phyloP scores from a whole-genome alignment of 2,329 filamentous ascomycete species.

The Scytalidium lignicola region DNA sequence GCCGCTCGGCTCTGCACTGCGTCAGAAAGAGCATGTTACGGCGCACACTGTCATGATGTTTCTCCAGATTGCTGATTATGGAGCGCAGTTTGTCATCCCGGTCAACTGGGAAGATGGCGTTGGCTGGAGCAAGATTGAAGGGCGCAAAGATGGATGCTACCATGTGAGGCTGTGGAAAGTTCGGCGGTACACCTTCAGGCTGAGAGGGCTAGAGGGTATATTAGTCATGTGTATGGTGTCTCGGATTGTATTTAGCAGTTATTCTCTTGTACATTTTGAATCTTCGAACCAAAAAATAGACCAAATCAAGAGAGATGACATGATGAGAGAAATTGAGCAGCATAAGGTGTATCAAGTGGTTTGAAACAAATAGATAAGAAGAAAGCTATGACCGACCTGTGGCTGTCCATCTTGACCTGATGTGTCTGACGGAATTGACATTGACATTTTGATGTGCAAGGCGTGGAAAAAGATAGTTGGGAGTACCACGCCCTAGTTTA shows the following conservation, averaged over 20 bases:
- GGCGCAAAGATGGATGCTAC: slow-evolving; percentile 20
- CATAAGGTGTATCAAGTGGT: too few species aligned
- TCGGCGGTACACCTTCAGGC: not conserved
- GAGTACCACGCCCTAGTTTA: too few species aligned
- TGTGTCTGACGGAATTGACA: not conserved
- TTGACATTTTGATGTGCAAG: not conserved
- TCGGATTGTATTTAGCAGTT: too few species aligned
- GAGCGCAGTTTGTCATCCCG: slow-evolving; percentile 10
- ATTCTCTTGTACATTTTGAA: too few species aligned
- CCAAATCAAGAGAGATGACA: too few species aligned
- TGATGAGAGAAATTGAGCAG: too few species aligned
- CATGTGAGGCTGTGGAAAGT: not conserved
- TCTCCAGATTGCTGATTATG: slow-evolving; percentile 15
- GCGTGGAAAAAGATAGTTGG: too few species aligned
- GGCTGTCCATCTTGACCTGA: not conserved
- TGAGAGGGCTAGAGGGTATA: not conserved
- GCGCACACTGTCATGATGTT: slow-evolving; percentile 19
- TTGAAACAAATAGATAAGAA: not conserved
- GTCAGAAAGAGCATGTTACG: slow-evolving; percentile 15
- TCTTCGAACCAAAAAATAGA: too few species aligned
- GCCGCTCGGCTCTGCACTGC: slow-evolving; percentile 6
- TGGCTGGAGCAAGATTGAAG: slow-evolving; percentile 13
- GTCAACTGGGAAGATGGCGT: slow-evolving; percentile 1
- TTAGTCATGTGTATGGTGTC: not conserved
- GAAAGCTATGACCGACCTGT: not conserved